A percentile compares a stretch with the other conserved stretches of the same genome.
These are phyloP conservation scores for Pyrenophora teres DNA, from an alignment of 2,329 filamentous ascomycete genomes.

Conservation along the genomic window DNA sequence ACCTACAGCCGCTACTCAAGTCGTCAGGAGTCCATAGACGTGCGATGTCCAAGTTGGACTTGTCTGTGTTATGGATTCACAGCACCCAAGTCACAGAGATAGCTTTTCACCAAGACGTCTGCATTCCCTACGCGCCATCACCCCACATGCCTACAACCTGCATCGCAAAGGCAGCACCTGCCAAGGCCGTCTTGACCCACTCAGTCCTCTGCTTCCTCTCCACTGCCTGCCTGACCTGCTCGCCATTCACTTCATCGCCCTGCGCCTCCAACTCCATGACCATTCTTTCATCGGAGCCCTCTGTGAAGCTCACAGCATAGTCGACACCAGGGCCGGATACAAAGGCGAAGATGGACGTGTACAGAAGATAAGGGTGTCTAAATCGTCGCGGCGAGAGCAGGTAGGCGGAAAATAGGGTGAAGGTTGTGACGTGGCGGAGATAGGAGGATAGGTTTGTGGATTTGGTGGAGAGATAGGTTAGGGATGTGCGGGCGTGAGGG, in stretches of 20 bases:
- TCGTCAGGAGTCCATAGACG: no score
- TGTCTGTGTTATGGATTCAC: no score
- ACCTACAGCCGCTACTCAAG: no score
- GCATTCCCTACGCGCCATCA: conserved; percentile 42
- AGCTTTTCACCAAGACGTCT: no score
- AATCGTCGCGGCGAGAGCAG: conserved; percentile 72
- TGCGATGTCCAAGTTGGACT: no score
- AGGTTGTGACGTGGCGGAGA: conserved; percentile 68
- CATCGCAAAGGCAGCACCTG: conserved; percentile 53
- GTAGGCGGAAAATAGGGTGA: conserved; percentile 78
- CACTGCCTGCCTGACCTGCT: conserved; percentile 54
- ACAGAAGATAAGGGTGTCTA: conserved; percentile 88
- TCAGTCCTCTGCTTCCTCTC: conserved; percentile 51
- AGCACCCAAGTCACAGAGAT: no score
- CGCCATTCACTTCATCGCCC: conserved; percentile 54
- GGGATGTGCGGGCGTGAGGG: conserved; percentile 65
- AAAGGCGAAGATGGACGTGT: conserved; percentile 73
- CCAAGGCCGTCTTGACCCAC: conserved; percentile 49
- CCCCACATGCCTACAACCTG: conserved; percentile 57
- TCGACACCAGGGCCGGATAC: conserved; percentile 50
- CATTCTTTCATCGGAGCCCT: conserved; percentile 31
- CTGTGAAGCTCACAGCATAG: conserved; percentile 35
- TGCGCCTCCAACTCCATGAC: conserved; percentile 39
- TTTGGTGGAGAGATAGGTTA: conserved; percentile 64
- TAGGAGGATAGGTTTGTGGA: conserved; percentile 61